Conservation (phyloP, 2,329 filamentous ascomycete species). For the Leptographium wingfieldii region DNA sequence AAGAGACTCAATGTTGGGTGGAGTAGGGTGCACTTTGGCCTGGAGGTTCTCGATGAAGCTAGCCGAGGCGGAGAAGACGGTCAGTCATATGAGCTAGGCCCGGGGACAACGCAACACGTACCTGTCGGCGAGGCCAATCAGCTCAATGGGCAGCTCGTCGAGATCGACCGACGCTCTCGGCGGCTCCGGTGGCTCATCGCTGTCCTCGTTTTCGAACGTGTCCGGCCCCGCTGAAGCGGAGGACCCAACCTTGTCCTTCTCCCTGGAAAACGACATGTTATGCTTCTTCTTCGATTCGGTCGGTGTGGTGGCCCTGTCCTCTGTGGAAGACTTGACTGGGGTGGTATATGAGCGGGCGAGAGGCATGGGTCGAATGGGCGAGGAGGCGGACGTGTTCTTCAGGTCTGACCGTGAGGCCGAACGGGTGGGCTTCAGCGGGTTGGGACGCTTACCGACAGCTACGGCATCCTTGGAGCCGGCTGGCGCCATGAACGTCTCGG, state of each 20-base stretch:
- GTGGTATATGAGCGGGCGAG: neutral
- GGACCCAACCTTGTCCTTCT: slow-evolving; percentile 13
- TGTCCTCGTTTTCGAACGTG: slow-evolving; percentile 35
- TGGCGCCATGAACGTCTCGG: slow-evolving; percentile 18
- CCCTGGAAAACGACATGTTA: slow-evolving; percentile 8
- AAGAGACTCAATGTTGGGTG: slow-evolving; percentile 70
- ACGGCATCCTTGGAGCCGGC: slow-evolving; percentile 13
- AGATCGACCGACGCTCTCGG: slow-evolving; percentile 54
- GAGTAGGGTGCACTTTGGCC: slow-evolving; percentile 73
- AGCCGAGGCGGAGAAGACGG: neutral
- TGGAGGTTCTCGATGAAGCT: slow-evolving; percentile 87
- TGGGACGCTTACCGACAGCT: slow-evolving; percentile 13
- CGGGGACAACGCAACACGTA: slow-evolving; percentile 21
- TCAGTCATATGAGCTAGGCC: too few relatives aligned
- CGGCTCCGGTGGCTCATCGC: slow-evolving; percentile 33
- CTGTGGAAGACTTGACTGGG: slow-evolving; percentile 1
- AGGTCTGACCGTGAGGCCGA: slow-evolving; percentile 16
- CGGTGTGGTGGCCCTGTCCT: neutral
- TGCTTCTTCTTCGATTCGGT: neutral
- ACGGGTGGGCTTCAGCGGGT: slow-evolving; percentile 17
- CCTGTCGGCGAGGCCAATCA: slow-evolving; percentile 82
- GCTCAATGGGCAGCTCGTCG: slow-evolving; percentile 86
- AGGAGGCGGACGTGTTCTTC: neutral
- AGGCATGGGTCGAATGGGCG: neutral
- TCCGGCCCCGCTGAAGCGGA: slow-evolving; percentile 22